Evolutionary conservation across 139 green algal genomes (phyloP), one percentile per base, ranked within the genome.

Genomic region (Micromonas pusilla): DNA sequence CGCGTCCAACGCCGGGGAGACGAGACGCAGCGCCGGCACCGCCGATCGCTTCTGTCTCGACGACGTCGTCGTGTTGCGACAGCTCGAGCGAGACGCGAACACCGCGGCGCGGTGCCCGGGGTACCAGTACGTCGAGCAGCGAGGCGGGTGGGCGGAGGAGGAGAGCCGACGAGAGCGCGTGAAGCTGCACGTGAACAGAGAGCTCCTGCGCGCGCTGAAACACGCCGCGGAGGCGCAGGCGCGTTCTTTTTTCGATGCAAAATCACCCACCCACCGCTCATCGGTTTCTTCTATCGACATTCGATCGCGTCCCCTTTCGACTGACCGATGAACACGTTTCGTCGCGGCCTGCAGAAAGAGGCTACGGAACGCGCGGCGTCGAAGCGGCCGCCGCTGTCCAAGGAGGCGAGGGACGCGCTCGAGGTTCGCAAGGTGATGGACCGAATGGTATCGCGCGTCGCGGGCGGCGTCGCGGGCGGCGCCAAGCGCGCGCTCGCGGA

Each of bases 121-220:
- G 65, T 72, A 72, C 30, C 65, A 72, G 33, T 72, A 52, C 33
- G 26, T 38, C 28, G 65, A 72, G 13, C 26, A 72, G 65, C 65
- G 65, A 4, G 28, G 65, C 3, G 30, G 65, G 28, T 72, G 65
- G 65, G 65, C 32, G 13, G 65, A 38, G 3, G 65, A 72, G 65
- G 26, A 26, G 13, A 21, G 36, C 4, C 65, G 65, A 52, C 65
- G 65, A 21, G 65, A 25, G 4, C 36, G 38, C 3, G 26, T 21
- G 23, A 32, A 13, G 2, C 26, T 72, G 13, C 4, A 21, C 28
- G 65, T 26, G 2, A 26, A 25, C 30, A 72, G 30, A 45, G 65
- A 72, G 30, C 21, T 72, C 21, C 65, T 72, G 13, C 13, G 3
- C 3, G 13, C n/a, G 4, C 36, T 72, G 9, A 57, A 57, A 16